phyloP scores from a whole-genome alignment of 208 protist genomes.

The Strigomonas culicis region DNA sequence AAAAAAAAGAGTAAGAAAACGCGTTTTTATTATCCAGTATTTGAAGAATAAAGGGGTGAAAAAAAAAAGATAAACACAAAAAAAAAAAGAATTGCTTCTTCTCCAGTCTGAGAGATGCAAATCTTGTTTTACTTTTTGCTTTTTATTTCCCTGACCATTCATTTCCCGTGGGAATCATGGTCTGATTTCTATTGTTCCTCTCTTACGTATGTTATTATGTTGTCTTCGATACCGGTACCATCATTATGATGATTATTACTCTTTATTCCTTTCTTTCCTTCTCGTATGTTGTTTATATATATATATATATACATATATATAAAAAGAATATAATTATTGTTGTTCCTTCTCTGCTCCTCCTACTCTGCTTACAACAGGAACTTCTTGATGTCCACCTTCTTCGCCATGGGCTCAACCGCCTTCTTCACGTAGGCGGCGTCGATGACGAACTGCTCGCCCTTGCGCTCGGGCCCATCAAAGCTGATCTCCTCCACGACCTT shows the following conservation, averaged over 20 bases:
- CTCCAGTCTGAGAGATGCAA: not conserved
- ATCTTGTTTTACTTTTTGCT: slow-evolving; percentile 9
- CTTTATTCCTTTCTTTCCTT: not conserved
- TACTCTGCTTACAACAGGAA: slow-evolving; percentile 67
- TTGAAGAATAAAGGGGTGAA: not conserved
- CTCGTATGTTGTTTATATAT: not conserved
- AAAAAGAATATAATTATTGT: not conserved
- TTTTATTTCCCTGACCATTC: not conserved
- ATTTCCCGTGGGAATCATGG: not conserved
- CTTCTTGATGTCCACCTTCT: slow-evolving; percentile 94
- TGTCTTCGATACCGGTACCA: not conserved
- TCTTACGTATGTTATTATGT: not conserved
- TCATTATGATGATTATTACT: not conserved
- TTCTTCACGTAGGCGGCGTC: slow-evolving; percentile 90
- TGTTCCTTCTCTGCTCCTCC: not conserved
- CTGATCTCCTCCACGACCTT: slow-evolving; percentile 96
- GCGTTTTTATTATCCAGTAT: not conserved
- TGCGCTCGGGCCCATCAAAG: slow-evolving; percentile 86
- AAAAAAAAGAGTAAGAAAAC: too few relatives aligned
- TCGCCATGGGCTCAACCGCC: slow-evolving; percentile 83
- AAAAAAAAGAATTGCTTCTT: slow-evolving; percentile 14
- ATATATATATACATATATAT: not conserved
- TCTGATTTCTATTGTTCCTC: not conserved
- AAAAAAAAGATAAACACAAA: slow-evolving; percentile 3
- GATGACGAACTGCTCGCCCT: slow-evolving; percentile 84